A percentile compares a stretch with the other conserved stretches of the same genome.
These are phyloP conservation scores for Sporobolomyces roseus DNA, from an alignment of 768 basidiomycete species.

Conservation along the genomic window DNA sequence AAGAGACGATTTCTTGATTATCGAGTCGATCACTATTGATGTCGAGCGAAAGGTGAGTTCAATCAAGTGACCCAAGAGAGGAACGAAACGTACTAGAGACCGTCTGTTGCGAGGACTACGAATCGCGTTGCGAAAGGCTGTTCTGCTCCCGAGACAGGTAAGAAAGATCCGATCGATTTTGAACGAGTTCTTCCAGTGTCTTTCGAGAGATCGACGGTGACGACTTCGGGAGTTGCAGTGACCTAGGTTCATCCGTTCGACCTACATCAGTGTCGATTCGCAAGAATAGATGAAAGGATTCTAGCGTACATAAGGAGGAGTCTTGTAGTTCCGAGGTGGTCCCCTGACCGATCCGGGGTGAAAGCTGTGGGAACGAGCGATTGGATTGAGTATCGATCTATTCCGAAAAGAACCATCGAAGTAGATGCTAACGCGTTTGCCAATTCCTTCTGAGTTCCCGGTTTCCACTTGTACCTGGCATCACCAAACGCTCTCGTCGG, in stretches of 20 bases:
- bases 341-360: constrained; percentile 41
- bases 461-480: constrained; percentile 67
- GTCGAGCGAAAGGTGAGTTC: neutral
- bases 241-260: constrained; percentile 14
- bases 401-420: too few species aligned
- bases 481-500: constrained; percentile 74
- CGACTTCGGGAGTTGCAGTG: constrained; percentile 68
- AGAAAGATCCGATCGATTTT: constrained; percentile 42
- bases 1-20: constrained; percentile 78
- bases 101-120: constrained; percentile 83
- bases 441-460: too few species aligned
- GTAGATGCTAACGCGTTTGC: too few species aligned
- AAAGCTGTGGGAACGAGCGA: constrained; percentile 67
- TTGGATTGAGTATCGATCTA: too few species aligned
- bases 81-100: constrained; percentile 54
- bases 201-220: constrained; percentile 58
- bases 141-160: constrained; percentile 22
- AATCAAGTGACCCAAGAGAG: neutral
- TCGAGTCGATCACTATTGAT: constrained; percentile 54
- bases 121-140: constrained; percentile 57
- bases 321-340: constrained; percentile 63
- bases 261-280: neutral
- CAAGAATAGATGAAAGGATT: neutral
- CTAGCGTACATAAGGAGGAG: constrained; percentile 75
- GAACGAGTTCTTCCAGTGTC: constrained; percentile 21